A percentile compares a stretch with the other conserved stretches of the same genome.
Evolutionary conservation across 1,139 yeast genomes (phyloP).

Genomic region (Nakaseomyces uthaithaninus): DNA sequence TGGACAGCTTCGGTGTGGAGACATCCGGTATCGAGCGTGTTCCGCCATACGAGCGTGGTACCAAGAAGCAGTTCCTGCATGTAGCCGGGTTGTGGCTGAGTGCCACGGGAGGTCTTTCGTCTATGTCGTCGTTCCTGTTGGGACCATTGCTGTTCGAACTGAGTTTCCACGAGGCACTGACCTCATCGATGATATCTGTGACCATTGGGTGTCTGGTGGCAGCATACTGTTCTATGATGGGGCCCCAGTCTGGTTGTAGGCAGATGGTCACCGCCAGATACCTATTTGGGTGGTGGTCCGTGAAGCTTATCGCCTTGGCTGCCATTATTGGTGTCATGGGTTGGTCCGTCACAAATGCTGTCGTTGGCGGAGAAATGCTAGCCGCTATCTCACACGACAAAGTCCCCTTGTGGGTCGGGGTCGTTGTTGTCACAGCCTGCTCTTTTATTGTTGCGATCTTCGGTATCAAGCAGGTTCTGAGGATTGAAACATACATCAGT

Average conservation of each 20-base stretch:
- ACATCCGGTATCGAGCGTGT: constrained; percentile 76
- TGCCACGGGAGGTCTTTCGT: constrained; percentile 76
- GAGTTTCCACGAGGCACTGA: constrained; percentile 53
- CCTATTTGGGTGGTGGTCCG: constrained; percentile 77
- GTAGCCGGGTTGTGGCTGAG: constrained; percentile 75
- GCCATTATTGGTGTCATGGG: constrained; percentile 73
- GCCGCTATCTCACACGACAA: constrained; percentile 53
- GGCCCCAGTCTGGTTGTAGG: constrained; percentile 79
- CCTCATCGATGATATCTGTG: constrained; percentile 55
- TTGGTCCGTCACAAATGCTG: constrained; percentile 79
- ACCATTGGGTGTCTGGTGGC: constrained; percentile 65
- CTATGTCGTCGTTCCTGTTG: constrained; percentile 71
- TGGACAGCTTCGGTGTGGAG: constrained; percentile 58
- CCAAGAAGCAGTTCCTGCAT: constrained; percentile 44
- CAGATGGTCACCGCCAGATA: constrained; percentile 79
- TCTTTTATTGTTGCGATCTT: constrained; percentile 63
- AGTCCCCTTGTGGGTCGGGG: constrained; percentile 66
- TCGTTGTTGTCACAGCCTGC: constrained; percentile 55
- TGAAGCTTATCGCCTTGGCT: constrained; percentile 60
- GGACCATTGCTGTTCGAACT: constrained; percentile 66
- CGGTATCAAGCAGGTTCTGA: constrained; percentile 64
- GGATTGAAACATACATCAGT: constrained; percentile 60
- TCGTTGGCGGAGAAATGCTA: constrained; percentile 77
- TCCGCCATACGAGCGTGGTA: constrained; percentile 57
- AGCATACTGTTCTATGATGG: constrained; percentile 76